Conservation (phyloP, 148 eudicot genomes). For the Camellia lanceoleosa region DNA sequence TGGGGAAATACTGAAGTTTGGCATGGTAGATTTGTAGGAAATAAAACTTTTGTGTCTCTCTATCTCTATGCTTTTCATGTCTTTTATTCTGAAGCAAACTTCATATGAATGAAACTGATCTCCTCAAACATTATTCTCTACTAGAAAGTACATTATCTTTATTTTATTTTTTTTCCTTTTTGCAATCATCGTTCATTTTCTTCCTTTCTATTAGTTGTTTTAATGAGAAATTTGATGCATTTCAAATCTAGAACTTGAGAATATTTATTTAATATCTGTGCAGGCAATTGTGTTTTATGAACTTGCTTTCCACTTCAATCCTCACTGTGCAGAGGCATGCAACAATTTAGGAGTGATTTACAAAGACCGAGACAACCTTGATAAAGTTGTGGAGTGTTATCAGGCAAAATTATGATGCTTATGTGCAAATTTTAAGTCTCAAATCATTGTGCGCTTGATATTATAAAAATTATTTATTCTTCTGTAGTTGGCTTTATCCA, state of each 20-base stretch:
- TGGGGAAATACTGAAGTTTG: conserved; percentile 99
- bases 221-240: not conserved
- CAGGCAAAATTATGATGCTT: conserved; percentile 55
- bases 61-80: not conserved
- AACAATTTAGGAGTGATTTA: conserved; percentile 96
- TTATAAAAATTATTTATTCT: conserved; percentile 4
- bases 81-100: not conserved
- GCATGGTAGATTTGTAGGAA: conserved; percentile 56
- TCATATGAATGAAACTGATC: conserved; percentile 1
- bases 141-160: not conserved
- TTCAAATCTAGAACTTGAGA: not conserved
- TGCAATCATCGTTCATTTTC: not conserved
- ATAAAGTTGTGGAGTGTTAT: conserved; percentile 98
- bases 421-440: conserved; percentile 11
- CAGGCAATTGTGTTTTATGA: conserved; percentile 99
- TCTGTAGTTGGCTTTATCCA: conserved; percentile 86
- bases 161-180: not conserved
- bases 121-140: not conserved
- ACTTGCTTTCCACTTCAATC: conserved; percentile 99
- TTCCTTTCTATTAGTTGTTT: conserved; percentile 6
- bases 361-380: conserved; percentile 99
- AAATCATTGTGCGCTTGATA: not conserved
- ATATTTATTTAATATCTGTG: conserved; percentile 15
- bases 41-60: not conserved
- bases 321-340: conserved; percentile 99